Percentiles rank a stretch among this genome's conserved stretches.
Evolutionary conservation across 306 rosid species (phyloP).

Genomic region (Lagenaria siceraria): DNA sequence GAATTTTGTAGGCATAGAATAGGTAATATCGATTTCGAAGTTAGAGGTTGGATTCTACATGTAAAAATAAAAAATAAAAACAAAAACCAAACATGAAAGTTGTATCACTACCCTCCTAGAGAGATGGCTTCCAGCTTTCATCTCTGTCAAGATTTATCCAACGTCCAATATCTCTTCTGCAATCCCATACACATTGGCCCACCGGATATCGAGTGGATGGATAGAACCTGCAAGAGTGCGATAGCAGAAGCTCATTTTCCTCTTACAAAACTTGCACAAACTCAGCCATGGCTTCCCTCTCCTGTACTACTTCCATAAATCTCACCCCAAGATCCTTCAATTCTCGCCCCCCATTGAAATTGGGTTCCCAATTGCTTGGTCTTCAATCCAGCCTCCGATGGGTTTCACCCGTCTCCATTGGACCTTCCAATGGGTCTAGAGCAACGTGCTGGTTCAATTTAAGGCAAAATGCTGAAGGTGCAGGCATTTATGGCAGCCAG

Average conservation of each 20-base stretch:
- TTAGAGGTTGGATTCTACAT: too few relatives aligned
- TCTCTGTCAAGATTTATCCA: not conserved
- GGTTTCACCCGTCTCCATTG: constrained; percentile 28
- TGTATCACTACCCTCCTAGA: too few relatives aligned
- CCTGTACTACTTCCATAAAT: constrained; percentile 39
- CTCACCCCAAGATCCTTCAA: constrained; percentile 23
- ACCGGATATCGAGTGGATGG: constrained; percentile 36
- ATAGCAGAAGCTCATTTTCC: not conserved
- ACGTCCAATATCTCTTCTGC: not conserved
- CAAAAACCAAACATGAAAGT: too few relatives aligned
- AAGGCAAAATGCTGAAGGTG: constrained; percentile 85
- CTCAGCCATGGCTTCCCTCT: constrained; percentile 61
- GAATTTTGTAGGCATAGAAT: too few relatives aligned
- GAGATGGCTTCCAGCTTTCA: not conserved
- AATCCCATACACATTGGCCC: not conserved
- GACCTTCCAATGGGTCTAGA: constrained; percentile 79
- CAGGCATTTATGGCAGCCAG: constrained; percentile 96
- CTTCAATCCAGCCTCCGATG: constrained; percentile 23
- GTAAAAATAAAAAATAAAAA: too few relatives aligned
- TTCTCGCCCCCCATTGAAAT: constrained; percentile 23
- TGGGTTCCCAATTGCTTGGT: constrained; percentile 40
- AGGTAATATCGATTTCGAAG: too few relatives aligned
- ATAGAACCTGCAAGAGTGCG: constrained; percentile 17
- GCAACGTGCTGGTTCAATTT: constrained; percentile 78
- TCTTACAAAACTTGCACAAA: not conserved